Conservation (phyloP, 2,329 filamentous ascomycete species). For the Chaetothyriales sp. region DNA sequence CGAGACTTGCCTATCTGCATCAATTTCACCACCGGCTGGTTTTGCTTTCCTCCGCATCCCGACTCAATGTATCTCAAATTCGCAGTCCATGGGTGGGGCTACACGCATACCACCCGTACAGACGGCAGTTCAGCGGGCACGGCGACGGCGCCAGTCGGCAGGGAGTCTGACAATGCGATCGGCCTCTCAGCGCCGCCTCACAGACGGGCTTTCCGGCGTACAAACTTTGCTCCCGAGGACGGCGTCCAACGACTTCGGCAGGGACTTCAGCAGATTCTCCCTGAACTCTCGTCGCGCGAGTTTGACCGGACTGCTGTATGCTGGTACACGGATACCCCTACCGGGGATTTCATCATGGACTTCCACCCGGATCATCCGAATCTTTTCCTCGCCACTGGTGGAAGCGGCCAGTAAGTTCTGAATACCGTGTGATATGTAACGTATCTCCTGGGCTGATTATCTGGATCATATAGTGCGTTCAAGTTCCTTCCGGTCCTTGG, state of each 20-base stretch:
- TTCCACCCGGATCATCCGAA: slow-evolving; percentile 47
- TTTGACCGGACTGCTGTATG: slow-evolving; percentile 52
- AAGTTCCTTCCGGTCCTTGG: slow-evolving; percentile 56
- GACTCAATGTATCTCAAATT: slow-evolving; percentile 49
- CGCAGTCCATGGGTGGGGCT: slow-evolving; percentile 55
- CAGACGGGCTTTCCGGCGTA: too few species aligned
- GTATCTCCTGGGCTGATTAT: not conserved
- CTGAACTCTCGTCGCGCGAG: slow-evolving; percentile 45
- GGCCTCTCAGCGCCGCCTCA: too few species aligned
- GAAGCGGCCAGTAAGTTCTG: slow-evolving; percentile 32
- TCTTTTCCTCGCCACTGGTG: slow-evolving; percentile 39
- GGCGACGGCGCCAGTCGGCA: slow-evolving; percentile 25
- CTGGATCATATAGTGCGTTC: slow-evolving; percentile 35
- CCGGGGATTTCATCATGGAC: slow-evolving; percentile 56
- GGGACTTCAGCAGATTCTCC: slow-evolving; percentile 48
- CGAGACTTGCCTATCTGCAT: slow-evolving; percentile 50
- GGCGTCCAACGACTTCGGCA: slow-evolving; percentile 47
- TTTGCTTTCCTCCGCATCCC: slow-evolving; percentile 40
- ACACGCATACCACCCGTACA: slow-evolving; percentile 33
- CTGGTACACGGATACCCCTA: slow-evolving; percentile 64
- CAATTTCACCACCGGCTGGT: slow-evolving; percentile 36
- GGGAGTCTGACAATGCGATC: slow-evolving; percentile 27
- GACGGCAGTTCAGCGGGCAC: slow-evolving; percentile 11
- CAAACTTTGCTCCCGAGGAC: slow-evolving; percentile 33
- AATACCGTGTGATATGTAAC: not conserved